Percentiles rank a stretch among this genome's conserved stretches.
Conservation (phyloP, 495 filamentous ascomycete genomes). For the Clohesyomyces aquaticus region DNA sequence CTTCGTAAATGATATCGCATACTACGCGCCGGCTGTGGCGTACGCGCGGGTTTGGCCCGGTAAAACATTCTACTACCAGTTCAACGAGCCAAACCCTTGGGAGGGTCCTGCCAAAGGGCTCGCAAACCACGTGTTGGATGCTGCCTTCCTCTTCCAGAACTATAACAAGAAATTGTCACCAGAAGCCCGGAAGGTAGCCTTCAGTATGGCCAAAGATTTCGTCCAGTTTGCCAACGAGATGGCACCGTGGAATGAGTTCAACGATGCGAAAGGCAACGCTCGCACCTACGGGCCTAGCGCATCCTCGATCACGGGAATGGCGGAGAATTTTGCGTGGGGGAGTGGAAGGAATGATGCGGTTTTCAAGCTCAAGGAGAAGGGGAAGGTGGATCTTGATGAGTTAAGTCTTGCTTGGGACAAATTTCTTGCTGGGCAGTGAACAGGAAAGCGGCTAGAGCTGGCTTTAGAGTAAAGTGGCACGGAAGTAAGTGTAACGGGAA, state of each 20-base stretch:
- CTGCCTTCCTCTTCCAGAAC: slow-evolving; percentile 55
- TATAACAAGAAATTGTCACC: slow-evolving; percentile 48
- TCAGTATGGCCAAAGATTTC: slow-evolving; percentile 51
- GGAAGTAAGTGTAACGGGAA: no score
- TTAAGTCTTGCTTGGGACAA: slow-evolving; percentile 27
- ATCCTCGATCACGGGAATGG: slow-evolving; percentile 3
- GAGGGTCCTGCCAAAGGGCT: slow-evolving; percentile 52
- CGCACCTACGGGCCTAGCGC: slow-evolving; percentile 15
- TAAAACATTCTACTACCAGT: slow-evolving; percentile 53
- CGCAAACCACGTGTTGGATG: slow-evolving; percentile 53
- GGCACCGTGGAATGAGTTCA: slow-evolving; percentile 47
- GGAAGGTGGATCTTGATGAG: slow-evolving; percentile 34
- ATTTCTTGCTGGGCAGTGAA: slow-evolving; percentile 12
- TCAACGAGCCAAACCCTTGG: slow-evolving; percentile 57
- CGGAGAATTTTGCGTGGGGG: slow-evolving; percentile 16
- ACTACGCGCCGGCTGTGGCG: slow-evolving; percentile 48
- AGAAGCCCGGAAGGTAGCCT: slow-evolving; percentile 43
- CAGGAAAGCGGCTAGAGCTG: no score
- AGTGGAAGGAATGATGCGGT: slow-evolving; percentile 29
- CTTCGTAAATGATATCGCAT: slow-evolving; percentile 50
- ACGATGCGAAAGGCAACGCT: slow-evolving; percentile 18
- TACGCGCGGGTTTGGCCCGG: slow-evolving; percentile 48
- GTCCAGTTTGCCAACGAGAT: slow-evolving; percentile 53
- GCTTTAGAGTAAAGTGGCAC: no score
- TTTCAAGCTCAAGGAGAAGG: slow-evolving; percentile 30